Base-by-base conservation (phyloP, 345 rosid genomes). In the Cardamine occulta region DNA sequence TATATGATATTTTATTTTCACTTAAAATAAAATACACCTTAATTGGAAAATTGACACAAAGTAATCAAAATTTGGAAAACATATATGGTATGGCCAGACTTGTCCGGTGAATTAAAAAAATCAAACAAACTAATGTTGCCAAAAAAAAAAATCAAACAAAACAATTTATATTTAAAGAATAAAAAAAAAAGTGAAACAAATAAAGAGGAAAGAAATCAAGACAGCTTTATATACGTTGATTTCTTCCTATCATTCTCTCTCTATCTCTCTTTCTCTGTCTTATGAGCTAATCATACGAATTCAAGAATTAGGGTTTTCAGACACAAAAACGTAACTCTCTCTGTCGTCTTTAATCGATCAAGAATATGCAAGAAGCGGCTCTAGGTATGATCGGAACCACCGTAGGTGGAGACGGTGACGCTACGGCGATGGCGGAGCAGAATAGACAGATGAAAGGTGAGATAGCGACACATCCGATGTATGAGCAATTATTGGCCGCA, bases 391-490 rank as follows among this genome's bases (percentile, higher is more conserved):
- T 91, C 83, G 91, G 91, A 74, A 31, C 56, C 8, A 78, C 70
- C 63, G 72, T 63, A 63, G 82, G 81, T 2, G 85, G 84, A 56
- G 80, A 80, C 18, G 82, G 86, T 18, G 75, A 82, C 48, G 63
- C 56, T 0, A 62, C 6, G 24, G 61, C 49, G 4, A n/a, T 37
- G 65, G 74, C 52, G 5, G 92, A 88, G 29, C 89, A 79, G 58
- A 84, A 63, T 44, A 86, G 86, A 39, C 93, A 86, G 44, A 80
- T 91, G 34, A 94, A 88, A 90, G 87, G 89, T 51, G 97, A 94
- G 85, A 88, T 94, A 76, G 96, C 87, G 18, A 77, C 81, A 26
- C 96, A 94, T 77, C 97, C 98, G 37, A 75, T 94, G 65, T 94
- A 86, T 72, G 98, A 94, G 44, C 96, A 94, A 82, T 80, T 94